phyloP scores from a whole-genome alignment of 1,284 basidiomycete species.

The Sporisorium sorghi region DNA sequence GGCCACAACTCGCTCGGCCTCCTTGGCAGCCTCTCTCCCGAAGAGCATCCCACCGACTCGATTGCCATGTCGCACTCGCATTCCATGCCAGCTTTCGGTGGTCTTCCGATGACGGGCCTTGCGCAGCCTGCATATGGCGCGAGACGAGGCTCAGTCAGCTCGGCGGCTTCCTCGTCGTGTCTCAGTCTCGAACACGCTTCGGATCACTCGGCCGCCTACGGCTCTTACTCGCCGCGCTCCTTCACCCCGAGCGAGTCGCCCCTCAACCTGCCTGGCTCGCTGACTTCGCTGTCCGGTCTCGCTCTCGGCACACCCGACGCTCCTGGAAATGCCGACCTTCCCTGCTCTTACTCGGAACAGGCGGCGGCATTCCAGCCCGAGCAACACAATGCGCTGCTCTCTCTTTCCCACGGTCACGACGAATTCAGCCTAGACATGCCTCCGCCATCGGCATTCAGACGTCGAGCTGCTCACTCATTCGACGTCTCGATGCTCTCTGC shows the following conservation, averaged over 20 bases:
- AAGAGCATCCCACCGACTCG: constrained; percentile 17
- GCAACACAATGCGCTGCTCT: constrained; percentile 47
- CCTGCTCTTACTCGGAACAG: constrained; percentile 14
- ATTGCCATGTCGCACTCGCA: constrained; percentile 45
- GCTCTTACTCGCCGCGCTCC: constrained; percentile 48
- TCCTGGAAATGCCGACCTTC: constrained; percentile 25
- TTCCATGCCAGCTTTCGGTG: constrained; percentile 34
- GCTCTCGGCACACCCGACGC: constrained; percentile 45
- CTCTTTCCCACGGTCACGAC: constrained; percentile 44
- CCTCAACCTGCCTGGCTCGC: constrained; percentile 37
- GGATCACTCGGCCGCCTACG: constrained; percentile 22
- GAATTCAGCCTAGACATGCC: constrained; percentile 42
- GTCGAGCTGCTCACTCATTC: constrained; percentile 46
- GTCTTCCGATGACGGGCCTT: constrained; percentile 16
- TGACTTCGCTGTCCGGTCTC: constrained; percentile 47
- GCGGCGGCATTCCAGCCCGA: constrained; percentile 33
- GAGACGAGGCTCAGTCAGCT: constrained; percentile 45
- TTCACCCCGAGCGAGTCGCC: constrained; percentile 48
- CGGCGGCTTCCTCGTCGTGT: constrained; percentile 43
- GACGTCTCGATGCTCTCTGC: constrained; percentile 44
- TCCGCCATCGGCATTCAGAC: constrained; percentile 32
- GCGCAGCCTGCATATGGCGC: constrained; percentile 17
- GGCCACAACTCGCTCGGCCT: constrained; percentile 46
- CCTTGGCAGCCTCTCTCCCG: constrained; percentile 34
- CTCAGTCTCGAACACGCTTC: constrained; percentile 33